Conservation (phyloP, 352 stramenopile species). For the Phytopythium boreale region DNA sequence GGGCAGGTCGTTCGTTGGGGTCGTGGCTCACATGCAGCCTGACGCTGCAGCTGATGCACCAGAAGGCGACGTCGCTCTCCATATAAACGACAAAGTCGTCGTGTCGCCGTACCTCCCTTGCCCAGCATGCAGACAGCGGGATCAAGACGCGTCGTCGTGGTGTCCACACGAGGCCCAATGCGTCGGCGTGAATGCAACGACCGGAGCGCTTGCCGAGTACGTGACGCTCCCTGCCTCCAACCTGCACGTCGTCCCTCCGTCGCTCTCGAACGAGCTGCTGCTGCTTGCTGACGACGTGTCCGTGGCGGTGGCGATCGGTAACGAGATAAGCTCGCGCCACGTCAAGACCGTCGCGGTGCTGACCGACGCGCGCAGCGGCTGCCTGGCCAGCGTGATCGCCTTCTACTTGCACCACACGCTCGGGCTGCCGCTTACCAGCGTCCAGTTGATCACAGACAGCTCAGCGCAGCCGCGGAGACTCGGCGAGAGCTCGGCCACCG, state of each 20-base stretch:
- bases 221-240: conserved; percentile 36
- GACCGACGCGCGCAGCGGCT: conserved; percentile 16
- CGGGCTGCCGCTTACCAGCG: conserved; percentile 15
- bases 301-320: conserved; percentile 30
- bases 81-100: conserved; percentile 32
- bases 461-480: neutral
- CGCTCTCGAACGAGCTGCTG: conserved; percentile 37
- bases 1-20: conserved; percentile 35
- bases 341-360: conserved; percentile 26
- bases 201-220: conserved; percentile 36
- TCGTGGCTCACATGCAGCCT: conserved; percentile 22
- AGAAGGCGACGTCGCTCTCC: conserved; percentile 7
- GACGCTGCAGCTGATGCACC: neutral
- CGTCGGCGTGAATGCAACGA: conserved; percentile 30
- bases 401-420: conserved; percentile 25
- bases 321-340: conserved; percentile 20
- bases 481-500: neutral
- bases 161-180: conserved; percentile 6
- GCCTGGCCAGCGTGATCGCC: conserved; percentile 18
- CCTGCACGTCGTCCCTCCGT: conserved; percentile 23
- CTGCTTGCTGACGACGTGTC: conserved; percentile 38
- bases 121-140: neutral
- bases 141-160: conserved; percentile 6
- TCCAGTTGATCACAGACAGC: conserved; percentile 28
- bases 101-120: conserved; percentile 21